Base-by-base conservation (phyloP, 768 basidiomycete species). In the Podaxis sp. region DNA sequence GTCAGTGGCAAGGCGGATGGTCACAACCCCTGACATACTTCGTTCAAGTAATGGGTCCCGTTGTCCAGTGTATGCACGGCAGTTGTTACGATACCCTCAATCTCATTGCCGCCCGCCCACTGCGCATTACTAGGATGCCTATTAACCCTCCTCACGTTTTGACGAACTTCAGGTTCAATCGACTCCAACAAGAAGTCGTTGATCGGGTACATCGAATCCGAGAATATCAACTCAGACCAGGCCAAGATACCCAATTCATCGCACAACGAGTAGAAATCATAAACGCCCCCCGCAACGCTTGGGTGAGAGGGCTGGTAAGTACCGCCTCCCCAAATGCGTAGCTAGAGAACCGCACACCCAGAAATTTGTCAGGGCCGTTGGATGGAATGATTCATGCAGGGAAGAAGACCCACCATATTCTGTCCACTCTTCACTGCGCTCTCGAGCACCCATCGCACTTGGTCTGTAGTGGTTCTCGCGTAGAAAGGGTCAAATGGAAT, bases 401-500 rank as follows among this genome's bases (percentile, higher is more conserved):
- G 7, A 18, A 18, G 56, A 32, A n/a, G 42, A 71, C 76, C 13
- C 53, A 85, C 83, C 83, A 83, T 85, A 62, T 85, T 85, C 69
- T 85, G 84, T 7, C 82, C 82, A 57, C 80, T 81, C 50, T 71
- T 68, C 2, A 82, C 76, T 2, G 80, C 82, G 61, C 82, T 84
- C 69, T 85, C 78, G 13, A 85, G 67, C 21, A 85, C 71, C 84
- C 83, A 85, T 36, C 79, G 70, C 5, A 82, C 81, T 59, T 77
- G 72, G 25, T 81, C 82, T 10, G 79, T 74, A 9, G 77, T 77
- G 11, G 74, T 79, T 42, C 84, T 73, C 32, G 82, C 70, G 61
- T 85, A 84, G 67, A 86, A 85, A 6, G 81, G 80, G 68, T 86
- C 84, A 63, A 83, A 85, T 1, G 85, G 85, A 59, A 86, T 83